Conservation (phyloP, 176 grass and related monocot genomes). For the Triticum turgidum region DNA sequence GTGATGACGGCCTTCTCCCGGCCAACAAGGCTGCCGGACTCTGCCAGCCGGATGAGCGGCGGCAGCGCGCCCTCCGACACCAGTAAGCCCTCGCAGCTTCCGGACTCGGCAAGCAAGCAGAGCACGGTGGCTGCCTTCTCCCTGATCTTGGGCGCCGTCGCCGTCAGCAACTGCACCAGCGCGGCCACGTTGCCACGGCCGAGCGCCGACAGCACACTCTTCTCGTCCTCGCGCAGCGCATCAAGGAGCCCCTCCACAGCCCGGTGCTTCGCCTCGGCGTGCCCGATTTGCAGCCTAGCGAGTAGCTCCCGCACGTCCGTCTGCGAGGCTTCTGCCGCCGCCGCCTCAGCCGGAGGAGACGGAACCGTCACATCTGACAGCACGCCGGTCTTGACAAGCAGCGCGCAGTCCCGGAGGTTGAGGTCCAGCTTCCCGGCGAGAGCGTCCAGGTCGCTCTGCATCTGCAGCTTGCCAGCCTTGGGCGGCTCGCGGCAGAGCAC, state of each 20-base stretch:
- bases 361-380: conserved; percentile 58
- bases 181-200: conserved; percentile 82
- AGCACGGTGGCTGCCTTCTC: conserved; percentile 79
- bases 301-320: conserved; percentile 75
- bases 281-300: conserved; percentile 87
- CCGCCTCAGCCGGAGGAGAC: conserved; percentile 1
- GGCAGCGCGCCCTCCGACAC: conserved; percentile 81
- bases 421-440: conserved; percentile 87
- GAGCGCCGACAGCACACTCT: conserved; percentile 70
- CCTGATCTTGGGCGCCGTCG: conserved; percentile 69
- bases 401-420: conserved; percentile 77
- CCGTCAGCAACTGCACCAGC: conserved; percentile 77
- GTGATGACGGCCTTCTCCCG: conserved; percentile 93
- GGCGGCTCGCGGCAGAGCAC: conserved; percentile 40
- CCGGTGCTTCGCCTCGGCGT: conserved; percentile 81
- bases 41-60: conserved; percentile 63
- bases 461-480: conserved; percentile 66
- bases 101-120: conserved; percentile 73
- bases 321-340: background rate
- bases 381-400: conserved; percentile 91
- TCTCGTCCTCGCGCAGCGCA: conserved; percentile 76
- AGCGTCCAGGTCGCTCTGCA: conserved; percentile 95
- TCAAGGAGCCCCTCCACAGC: conserved; percentile 80
- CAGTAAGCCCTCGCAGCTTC: conserved; percentile 67
- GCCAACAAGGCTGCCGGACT: conserved; percentile 81